Conservation (phyloP, 2,329 filamentous ascomycete species). For the Stagonosporopsis tanaceti region DNA sequence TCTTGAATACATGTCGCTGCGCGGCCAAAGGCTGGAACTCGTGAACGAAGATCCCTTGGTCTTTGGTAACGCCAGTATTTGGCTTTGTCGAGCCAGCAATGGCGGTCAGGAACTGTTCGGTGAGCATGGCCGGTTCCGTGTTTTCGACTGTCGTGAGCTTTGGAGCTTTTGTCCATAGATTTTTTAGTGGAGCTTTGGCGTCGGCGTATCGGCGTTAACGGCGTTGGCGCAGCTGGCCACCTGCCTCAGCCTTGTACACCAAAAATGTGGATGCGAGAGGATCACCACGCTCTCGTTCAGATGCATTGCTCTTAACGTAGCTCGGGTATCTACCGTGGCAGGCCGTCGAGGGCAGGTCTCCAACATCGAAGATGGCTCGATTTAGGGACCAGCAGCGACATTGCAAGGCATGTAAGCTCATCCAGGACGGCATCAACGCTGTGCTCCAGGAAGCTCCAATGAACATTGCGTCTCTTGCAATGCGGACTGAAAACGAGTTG, state of each 20-base stretch:
- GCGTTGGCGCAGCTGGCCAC: neutral
- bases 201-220: slow-evolving; percentile 1
- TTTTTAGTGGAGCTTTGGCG: slow-evolving; percentile 3
- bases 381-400: no score
- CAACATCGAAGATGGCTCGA: no score
- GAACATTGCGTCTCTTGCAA: no score
- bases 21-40: slow-evolving; percentile 78
- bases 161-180: slow-evolving; percentile 5
- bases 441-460: no score
- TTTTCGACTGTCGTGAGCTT: slow-evolving; percentile 17
- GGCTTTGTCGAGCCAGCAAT: slow-evolving; percentile 54
- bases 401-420: no score
- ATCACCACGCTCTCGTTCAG: neutral
- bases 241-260: neutral
- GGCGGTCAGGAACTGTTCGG: slow-evolving; percentile 60
- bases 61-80: slow-evolving; percentile 65
- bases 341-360: no score
- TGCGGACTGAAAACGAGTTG: no score
- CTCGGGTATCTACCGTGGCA: no score
- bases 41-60: slow-evolving; percentile 87
- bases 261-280: neutral
- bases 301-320: no score
- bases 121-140: slow-evolving; percentile 53
- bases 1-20: slow-evolving; percentile 86
- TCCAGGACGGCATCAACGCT: no score